A percentile compares a stretch with the other conserved stretches of the same genome.
Evolutionary conservation across 306 rosid genomes (phyloP).

Genomic region (Fragaria nilgerrensis): DNA sequence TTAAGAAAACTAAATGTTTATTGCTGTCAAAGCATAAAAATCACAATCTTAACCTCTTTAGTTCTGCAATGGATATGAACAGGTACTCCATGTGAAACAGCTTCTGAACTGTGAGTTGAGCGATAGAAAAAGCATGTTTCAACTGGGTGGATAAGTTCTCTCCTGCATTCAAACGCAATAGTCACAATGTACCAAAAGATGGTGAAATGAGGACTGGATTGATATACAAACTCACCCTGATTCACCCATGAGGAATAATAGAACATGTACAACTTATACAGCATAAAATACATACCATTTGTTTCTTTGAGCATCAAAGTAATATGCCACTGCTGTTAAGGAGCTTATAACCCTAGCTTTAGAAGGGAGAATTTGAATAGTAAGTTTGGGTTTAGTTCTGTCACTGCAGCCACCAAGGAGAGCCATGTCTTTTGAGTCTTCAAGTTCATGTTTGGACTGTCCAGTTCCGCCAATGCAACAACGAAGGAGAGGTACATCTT

Average conservation of each 20-base stretch:
- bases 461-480: conserved; percentile 14
- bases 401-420: conserved; percentile 55
- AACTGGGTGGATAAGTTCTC: conserved; percentile 67
- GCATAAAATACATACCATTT: conserved; percentile 51
- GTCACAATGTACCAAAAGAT: conserved; percentile 11
- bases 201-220: conserved; percentile 10
- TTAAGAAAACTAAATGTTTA: not conserved
- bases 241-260: conserved; percentile 11
- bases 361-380: conserved; percentile 50
- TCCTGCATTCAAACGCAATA: conserved; percentile 49
- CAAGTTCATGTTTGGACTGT: conserved; percentile 45
- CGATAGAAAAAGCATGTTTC: conserved; percentile 70
- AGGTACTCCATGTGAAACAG: conserved; percentile 55
- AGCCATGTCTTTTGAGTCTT: conserved; percentile 53
- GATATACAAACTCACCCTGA: not conserved
- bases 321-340: conserved; percentile 43
- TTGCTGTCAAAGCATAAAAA: conserved; percentile 22
- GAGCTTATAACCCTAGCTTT: conserved; percentile 77
- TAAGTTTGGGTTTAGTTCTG: conserved; percentile 50
- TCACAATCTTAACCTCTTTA: conserved; percentile 50
- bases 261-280: conserved; percentile 20
- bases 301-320: conserved; percentile 70
- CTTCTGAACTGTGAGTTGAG: conserved; percentile 41
- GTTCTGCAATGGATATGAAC: conserved; percentile 68
- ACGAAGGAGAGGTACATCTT: conserved; percentile 58